phyloP scores from a whole-genome alignment of 805 yeast genomes.

The Candida yuanshanica region DNA sequence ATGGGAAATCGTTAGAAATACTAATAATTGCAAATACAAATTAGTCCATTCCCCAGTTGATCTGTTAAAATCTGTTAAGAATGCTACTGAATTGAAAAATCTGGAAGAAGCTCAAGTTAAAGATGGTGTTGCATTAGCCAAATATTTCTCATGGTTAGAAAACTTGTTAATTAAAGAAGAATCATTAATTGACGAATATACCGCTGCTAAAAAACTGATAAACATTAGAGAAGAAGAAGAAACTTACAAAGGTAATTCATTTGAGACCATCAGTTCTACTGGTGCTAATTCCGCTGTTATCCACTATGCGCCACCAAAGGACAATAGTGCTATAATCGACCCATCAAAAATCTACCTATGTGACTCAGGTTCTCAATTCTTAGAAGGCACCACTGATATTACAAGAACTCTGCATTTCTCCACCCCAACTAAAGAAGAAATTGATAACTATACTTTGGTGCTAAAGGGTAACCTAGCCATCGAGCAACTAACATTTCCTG shows the following conservation, averaged over 20 bases:
- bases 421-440: constrained; percentile 51
- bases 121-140: constrained; percentile 73
- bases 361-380: constrained; percentile 89
- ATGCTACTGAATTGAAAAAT: constrained; percentile 63
- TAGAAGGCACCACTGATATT: constrained; percentile 95
- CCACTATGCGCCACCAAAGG: constrained; percentile 67
- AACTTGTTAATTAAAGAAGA: constrained; percentile 39
- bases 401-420: constrained; percentile 79
- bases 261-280: constrained; percentile 70
- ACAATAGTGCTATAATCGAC: constrained; percentile 54
- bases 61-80: constrained; percentile 70
- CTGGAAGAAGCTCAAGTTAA: constrained; percentile 71
- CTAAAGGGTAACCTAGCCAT: constrained; percentile 88
- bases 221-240: constrained; percentile 48
- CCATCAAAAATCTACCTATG: constrained; percentile 64
- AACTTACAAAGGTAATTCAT: constrained; percentile 62
- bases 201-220: constrained; percentile 56
- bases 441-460: constrained; percentile 72
- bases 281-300: constrained; percentile 74
- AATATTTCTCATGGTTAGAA: constrained; percentile 82
- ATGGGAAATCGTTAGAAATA: constrained; percentile 59
- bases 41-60: constrained; percentile 56
- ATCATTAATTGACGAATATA: constrained; percentile 52
- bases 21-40: constrained; percentile 34
- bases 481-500: constrained; percentile 74